Percentiles rank a stretch among this genome's conserved stretches.
phyloP scores from a whole-genome alignment of 208 protist species.

The Herpetomonas samuelpessoai region DNA sequence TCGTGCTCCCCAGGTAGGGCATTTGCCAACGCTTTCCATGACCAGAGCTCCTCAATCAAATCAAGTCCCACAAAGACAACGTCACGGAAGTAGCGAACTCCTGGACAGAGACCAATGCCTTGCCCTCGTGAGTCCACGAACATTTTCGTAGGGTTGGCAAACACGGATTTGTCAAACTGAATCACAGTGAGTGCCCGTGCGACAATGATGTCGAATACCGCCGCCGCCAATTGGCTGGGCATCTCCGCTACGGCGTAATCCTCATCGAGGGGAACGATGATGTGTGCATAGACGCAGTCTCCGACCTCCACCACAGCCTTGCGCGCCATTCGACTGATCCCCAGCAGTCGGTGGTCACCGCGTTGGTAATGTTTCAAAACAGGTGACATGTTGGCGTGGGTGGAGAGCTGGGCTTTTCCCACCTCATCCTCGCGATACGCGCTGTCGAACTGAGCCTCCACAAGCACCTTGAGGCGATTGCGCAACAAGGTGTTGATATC shows the following conservation, averaged over 20 bases:
- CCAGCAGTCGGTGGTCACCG: slow-evolving; percentile 58
- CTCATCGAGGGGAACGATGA: slow-evolving; percentile 69
- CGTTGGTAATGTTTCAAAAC: slow-evolving; percentile 77
- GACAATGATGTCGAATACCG: slow-evolving; percentile 61
- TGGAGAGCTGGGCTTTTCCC: slow-evolving; percentile 26
- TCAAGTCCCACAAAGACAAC: slow-evolving; percentile 78
- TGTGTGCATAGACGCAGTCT: slow-evolving; percentile 45
- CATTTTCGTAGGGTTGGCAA: slow-evolving; percentile 50
- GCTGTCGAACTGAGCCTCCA: slow-evolving; percentile 50
- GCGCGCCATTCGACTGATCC: slow-evolving; percentile 40
- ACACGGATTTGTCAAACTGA: slow-evolving; percentile 40
- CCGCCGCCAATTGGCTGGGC: slow-evolving; percentile 40
- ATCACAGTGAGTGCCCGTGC: slow-evolving; percentile 39
- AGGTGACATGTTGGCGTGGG: slow-evolving; percentile 16
- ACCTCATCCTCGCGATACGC: slow-evolving; percentile 65
- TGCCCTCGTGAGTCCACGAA: slow-evolving; percentile 73
- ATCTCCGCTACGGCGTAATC: slow-evolving; percentile 78
- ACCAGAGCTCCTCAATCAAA: slow-evolving; percentile 73
- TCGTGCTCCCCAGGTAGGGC: slow-evolving; percentile 59
- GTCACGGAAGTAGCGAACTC: slow-evolving; percentile 58
- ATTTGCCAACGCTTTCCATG: slow-evolving; percentile 63
- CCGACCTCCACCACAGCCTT: slow-evolving; percentile 40
- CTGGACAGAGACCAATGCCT: slow-evolving; percentile 52
- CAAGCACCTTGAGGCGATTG: slow-evolving; percentile 26
- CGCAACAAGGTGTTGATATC: slow-evolving; percentile 61